Percentiles rank a stretch among this genome's conserved stretches.
Evolutionary conservation across 495 filamentous ascomycete species (phyloP).

Genomic region (Aspergillus kassunensis): DNA sequence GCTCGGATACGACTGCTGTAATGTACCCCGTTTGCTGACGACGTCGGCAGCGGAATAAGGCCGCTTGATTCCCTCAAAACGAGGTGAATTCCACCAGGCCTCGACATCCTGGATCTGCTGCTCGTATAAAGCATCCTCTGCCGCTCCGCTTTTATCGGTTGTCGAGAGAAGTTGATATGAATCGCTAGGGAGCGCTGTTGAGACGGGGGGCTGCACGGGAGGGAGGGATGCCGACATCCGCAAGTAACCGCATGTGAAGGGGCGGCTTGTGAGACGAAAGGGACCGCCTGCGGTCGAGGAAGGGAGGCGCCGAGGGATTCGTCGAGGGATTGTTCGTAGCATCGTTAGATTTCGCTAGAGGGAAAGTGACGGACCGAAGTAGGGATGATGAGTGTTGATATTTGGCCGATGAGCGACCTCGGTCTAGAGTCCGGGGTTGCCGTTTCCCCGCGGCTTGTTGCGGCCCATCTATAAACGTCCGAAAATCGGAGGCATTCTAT

Average conservation of each 20-base stretch:
- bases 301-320: slow-evolving; percentile 30
- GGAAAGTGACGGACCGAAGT: neutral
- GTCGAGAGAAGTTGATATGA: slow-evolving; percentile 77
- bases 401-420: slow-evolving; percentile 9
- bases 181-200: slow-evolving; percentile 59
- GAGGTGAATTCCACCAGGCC: slow-evolving; percentile 79
- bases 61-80: slow-evolving; percentile 84
- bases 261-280: slow-evolving; percentile 29
- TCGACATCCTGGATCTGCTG: slow-evolving; percentile 77
- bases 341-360: slow-evolving; percentile 16
- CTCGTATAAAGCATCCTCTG: slow-evolving; percentile 78
- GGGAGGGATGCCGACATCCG: slow-evolving; percentile 38
- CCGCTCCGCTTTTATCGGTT: slow-evolving; percentile 63
- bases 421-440: slow-evolving; percentile 10
- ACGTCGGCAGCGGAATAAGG: slow-evolving; percentile 89
- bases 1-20: slow-evolving; percentile 84
- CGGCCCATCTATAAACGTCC: neutral
- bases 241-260: slow-evolving; percentile 43
- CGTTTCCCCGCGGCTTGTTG: slow-evolving; percentile 14
- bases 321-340: slow-evolving; percentile 36
- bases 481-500: too few species aligned
- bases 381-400: neutral
- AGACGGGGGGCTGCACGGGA: slow-evolving; percentile 50
- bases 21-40: slow-evolving; percentile 83
- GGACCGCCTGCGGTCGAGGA: slow-evolving; percentile 18